Base-by-base conservation (phyloP, 192 early-diverging fungal species). In the Chytriomyces confervae region DNA sequence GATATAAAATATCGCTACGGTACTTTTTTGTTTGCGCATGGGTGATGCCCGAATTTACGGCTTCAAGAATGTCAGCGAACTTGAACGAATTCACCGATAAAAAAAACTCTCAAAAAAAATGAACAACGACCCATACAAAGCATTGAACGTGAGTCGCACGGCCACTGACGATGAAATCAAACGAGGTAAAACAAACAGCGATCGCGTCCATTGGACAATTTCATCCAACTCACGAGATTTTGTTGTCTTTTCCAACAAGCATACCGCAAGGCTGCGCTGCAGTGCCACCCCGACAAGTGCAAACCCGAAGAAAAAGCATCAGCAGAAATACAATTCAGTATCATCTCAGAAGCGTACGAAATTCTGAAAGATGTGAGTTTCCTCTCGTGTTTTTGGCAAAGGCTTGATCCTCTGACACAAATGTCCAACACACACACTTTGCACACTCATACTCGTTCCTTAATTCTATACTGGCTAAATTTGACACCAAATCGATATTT, bases 101-200 rank as follows among this genome's bases (percentile, higher is more conserved):
- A 36, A 36, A 36, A 36, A 36, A 36, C 0, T 2, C 2, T 36
- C 2, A 0, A 36, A 36, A 36, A 36, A 36, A 36, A 36, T 36
- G 29, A 36, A 36, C 29, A 36, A 67, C 47, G 67, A 78, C 46
- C 67, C 67, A 13, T 78, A 78, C 67, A 11, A 23, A 29, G 60
- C 71, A n/a, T 68, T 78, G 6, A 68, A 68, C 29, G 51, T 78
- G 6, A 47, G 36, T 29, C 77, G 66, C 18, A 24, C 50, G 7
- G 77, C 77, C n/a, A 68, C 77, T 18, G 61, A 72, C 23, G 77
- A 79, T 8, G 62, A 79, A 71, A 72, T 79, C 61, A 79, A 72
- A 70, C 72, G 65, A 79, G 77, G 77, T 79, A 10, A 51, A 43
- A 69, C 9, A n/a, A 36, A 7, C 27, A 7, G 16, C 20, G 16